phyloP scores from a whole-genome alignment of 805 yeast genomes.

The Suhomyces vadensis region DNA sequence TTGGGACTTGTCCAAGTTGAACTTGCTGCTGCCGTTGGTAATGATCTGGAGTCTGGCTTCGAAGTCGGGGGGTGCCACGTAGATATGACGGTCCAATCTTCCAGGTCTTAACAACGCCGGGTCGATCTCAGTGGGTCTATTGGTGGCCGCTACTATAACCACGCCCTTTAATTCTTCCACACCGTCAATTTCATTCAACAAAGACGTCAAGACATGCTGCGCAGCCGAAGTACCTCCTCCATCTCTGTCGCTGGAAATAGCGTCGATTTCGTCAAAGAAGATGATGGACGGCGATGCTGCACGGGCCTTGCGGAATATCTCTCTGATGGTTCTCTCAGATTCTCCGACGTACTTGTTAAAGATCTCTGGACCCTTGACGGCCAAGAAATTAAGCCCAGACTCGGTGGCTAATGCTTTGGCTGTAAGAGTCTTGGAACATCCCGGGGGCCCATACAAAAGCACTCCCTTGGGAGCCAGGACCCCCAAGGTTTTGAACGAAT shows the following conservation, averaged over 20 bases:
- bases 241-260: constrained; percentile 77
- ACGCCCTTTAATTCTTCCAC: constrained; percentile 94
- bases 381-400: constrained; percentile 88
- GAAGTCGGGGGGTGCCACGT: constrained; percentile 87
- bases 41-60: constrained; percentile 80
- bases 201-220: constrained; percentile 83
- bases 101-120: constrained; percentile 95
- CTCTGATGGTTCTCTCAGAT: constrained; percentile 89
- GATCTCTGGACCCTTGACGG: constrained; percentile 96
- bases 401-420: constrained; percentile 96
- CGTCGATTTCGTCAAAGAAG: constrained; percentile 96
- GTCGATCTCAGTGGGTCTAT: constrained; percentile 91
- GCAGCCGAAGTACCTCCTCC: constrained; percentile 65
- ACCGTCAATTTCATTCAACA: constrained; percentile 95
- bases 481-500: constrained; percentile 74
- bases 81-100: constrained; percentile 87
- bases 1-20: constrained; percentile 48
- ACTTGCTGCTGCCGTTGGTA: constrained; percentile 64
- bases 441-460: constrained; percentile 95
- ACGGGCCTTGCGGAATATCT: constrained; percentile 88
- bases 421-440: constrained; percentile 92
- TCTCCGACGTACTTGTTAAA: constrained; percentile 96
- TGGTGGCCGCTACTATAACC: constrained; percentile 93
- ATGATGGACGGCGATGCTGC: constrained; percentile 94
- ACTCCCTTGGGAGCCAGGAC: constrained; percentile 92